A percentile compares a stretch with the other conserved stretches of the same genome.
These are phyloP conservation scores for Boletus barrowsii DNA, from an alignment of 768 basidiomycete species.

Conservation along the genomic window DNA sequence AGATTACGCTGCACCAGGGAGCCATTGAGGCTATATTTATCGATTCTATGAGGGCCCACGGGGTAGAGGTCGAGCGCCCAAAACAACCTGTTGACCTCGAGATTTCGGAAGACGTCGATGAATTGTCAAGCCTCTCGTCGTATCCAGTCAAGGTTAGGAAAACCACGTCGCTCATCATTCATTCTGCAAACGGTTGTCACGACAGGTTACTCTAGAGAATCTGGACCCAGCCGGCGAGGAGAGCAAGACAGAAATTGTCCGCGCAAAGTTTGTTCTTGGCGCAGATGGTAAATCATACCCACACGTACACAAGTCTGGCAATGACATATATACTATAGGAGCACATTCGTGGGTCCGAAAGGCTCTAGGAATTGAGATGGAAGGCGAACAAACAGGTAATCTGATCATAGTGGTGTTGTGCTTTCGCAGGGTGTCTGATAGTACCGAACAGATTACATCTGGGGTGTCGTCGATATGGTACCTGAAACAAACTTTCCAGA, in stretches of 20 bases:
- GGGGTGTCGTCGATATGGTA: constrained; percentile 71
- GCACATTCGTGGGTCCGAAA: constrained; percentile 45
- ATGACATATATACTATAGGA: constrained; percentile 16
- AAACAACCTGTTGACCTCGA: constrained; percentile 27
- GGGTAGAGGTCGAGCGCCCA: constrained; percentile 35
- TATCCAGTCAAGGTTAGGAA: constrained; percentile 23
- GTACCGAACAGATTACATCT: constrained; percentile 54
- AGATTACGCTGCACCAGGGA: constrained; percentile 36
- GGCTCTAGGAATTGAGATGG: constrained; percentile 40
- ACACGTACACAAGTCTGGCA: not conserved
- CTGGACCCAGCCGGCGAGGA: constrained; percentile 26
- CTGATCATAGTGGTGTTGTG: not conserved
- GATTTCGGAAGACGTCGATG: constrained; percentile 33
- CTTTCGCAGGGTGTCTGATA: not conserved
- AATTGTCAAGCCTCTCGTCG: constrained; percentile 28
- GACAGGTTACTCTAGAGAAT: constrained; percentile 16
- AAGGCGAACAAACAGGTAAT: constrained; percentile 42
- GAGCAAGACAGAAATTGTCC: constrained; percentile 25
- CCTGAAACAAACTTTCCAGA: constrained; percentile 73
- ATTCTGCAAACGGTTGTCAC: not conserved
- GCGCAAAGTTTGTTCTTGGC: constrained; percentile 32
- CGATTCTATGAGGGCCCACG: constrained; percentile 31
- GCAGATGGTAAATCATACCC: constrained; percentile 24
- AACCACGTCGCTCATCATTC: not conserved
- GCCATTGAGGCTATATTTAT: constrained; percentile 37